Evolutionary conservation across 2,329 filamentous ascomycete genomes (phyloP).

Genomic region (Huntiella savannae): DNA sequence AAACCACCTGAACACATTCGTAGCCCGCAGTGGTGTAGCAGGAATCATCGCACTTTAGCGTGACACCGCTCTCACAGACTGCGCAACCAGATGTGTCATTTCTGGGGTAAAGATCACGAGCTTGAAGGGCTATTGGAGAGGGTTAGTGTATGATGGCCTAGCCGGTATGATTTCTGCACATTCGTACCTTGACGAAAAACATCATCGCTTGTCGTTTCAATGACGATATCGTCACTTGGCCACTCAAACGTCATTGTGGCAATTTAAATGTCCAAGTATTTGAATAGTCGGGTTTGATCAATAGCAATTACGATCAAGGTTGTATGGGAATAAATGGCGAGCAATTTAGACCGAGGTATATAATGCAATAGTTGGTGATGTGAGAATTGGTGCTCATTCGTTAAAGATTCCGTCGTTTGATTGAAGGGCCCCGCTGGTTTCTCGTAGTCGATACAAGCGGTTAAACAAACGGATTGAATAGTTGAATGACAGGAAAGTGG

Average conservation of each 20-base stretch:
- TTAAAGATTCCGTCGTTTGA: not conserved
- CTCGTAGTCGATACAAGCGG: not conserved
- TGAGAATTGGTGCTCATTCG: not conserved
- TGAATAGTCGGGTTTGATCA: not conserved
- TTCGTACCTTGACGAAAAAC: constrained; percentile 12
- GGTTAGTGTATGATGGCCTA: not conserved
- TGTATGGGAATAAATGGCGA: not conserved
- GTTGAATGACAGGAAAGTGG: not conserved
- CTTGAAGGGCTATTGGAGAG: constrained; percentile 9
- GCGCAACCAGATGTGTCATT: constrained; percentile 12
- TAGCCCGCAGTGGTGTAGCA: constrained; percentile 11
- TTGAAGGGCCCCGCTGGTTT: not conserved
- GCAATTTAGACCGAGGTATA: not conserved
- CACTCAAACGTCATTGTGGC: constrained; percentile 7
- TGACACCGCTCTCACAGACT: constrained; percentile 11
- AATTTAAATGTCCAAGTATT: not conserved
- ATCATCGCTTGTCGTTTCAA: constrained; percentile 12
- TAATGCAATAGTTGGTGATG: not conserved
- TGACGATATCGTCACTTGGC: constrained; percentile 10
- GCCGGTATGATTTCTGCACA: not conserved
- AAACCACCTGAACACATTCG: constrained; percentile 12
- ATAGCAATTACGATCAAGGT: not conserved
- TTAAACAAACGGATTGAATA: not conserved
- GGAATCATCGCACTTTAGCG: constrained; percentile 11
- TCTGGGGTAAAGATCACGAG: constrained; percentile 12